Evolutionary conservation across 208 protist genomes (phyloP), one percentile per base, ranked within the genome.

Genomic region (Acanthamoeba triangularis): DNA sequence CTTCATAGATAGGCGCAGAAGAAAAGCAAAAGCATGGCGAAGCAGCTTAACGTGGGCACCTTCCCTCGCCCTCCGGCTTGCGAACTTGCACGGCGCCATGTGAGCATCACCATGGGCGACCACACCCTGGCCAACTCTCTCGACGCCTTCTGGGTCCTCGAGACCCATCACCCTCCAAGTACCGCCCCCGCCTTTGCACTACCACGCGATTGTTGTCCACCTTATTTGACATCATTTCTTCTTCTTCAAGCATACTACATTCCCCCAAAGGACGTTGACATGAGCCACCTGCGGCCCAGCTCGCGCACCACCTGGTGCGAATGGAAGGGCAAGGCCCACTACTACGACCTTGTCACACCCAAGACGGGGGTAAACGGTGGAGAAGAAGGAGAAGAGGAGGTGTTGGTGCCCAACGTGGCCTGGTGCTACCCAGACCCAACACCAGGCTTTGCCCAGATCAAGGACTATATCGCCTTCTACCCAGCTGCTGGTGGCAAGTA

Each of bases 401-500:
- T 20, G 13, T 14, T 33, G 69, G 8, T 47, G 69, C 69, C 18
- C 35, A 78, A 78, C 35, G 30, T 37, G 69, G 69, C 69, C 33
- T 78, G 69, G 69, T 41, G 37, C 28, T 78, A 78, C 37, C 20
- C 69, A 3, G 69, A 78, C 35, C 69, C 69, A 6, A 41, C 69
- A 7, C 69, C 69, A 3, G 69, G 20, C 3, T 78, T 78, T n/a
- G 69, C 35, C 18, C 11, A n/a, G 20, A 78, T 78, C 69, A 78
- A 78, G 35, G 69, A 78, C 69, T 41, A 78, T 16, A n/a, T 78
- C 18, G 69, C 69, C 8, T 78, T 78, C n/a, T 78, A 78, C 35
- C 69, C 69, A 2, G 7, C 7, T 3, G n/a, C 6, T 10, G n/a
- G 69, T 3, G 63, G n/a, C 63, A 25, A 7, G 3, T 78, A 78